These are phyloP conservation scores for Auricularia auricula-judae DNA, from an alignment of 768 basidiomycete species.

Conservation along the genomic window DNA sequence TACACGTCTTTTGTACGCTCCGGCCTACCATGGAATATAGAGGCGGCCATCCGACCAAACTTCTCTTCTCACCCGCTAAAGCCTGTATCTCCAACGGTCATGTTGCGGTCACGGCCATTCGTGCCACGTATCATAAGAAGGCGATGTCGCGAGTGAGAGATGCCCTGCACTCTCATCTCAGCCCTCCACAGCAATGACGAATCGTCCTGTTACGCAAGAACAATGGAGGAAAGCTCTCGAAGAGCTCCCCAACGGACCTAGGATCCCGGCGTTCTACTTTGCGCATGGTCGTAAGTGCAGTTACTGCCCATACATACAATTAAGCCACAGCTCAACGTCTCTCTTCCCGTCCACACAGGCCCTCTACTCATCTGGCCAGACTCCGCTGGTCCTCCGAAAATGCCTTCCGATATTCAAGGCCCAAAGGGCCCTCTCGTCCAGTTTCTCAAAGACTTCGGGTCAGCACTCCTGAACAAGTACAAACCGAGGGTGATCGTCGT, in stretches of 20 bases:
- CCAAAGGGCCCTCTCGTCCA: constrained; percentile 41
- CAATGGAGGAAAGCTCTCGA: constrained; percentile 46
- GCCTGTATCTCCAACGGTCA: too few species aligned
- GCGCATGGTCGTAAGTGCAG: constrained; percentile 42
- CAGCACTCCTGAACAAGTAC: constrained; percentile 54
- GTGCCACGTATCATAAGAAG: too few species aligned
- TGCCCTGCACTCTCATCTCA: too few species aligned
- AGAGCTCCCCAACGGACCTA: constrained; percentile 40
- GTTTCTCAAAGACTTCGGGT: constrained; percentile 60
- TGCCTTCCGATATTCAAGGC: constrained; percentile 23
- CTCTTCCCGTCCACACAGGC: neutral
- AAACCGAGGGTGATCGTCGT: constrained; percentile 66
- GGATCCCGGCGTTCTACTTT: constrained; percentile 69
- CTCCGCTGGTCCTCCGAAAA: neutral
- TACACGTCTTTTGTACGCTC: too few species aligned
- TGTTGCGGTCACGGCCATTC: too few species aligned
- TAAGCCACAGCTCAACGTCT: neutral
- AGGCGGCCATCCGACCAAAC: too few species aligned
- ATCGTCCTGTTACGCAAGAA: constrained; percentile 24
- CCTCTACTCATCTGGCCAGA: constrained; percentile 36
- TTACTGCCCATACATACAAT: neutral
- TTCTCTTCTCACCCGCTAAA: too few species aligned
- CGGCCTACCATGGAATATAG: too few species aligned
- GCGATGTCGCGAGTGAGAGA: too few species aligned
- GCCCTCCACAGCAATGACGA: neutral